These are phyloP conservation scores for Crithidia acanthocephali DNA, from an alignment of 208 protist genomes.

Conservation along the genomic window DNA sequence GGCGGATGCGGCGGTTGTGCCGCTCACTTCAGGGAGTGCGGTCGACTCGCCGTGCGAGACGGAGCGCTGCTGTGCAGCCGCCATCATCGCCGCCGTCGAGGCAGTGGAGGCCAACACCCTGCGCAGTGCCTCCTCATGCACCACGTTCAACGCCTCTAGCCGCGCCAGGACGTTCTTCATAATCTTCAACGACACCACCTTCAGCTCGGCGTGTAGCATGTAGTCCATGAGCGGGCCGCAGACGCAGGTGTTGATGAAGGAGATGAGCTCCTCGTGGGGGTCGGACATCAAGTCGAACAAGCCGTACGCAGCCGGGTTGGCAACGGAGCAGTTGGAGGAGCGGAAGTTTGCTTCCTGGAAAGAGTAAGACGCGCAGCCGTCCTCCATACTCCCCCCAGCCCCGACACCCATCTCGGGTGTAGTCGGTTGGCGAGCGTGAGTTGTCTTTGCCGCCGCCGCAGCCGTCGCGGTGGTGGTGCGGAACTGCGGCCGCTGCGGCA, in stretches of 20 bases:
- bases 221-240: conserved; percentile 61
- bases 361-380: background rate
- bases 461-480: conserved; percentile 3
- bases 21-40: no score
- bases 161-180: conserved; percentile 52
- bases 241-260: conserved; percentile 59
- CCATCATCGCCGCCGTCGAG: background rate
- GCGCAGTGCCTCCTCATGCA: conserved; percentile 53
- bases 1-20: background rate
- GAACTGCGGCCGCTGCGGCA: conserved; percentile 6
- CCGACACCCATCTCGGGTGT: background rate
- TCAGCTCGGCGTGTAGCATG: conserved; percentile 47
- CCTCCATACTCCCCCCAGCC: background rate
- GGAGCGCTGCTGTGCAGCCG: background rate
- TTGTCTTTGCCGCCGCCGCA: background rate
- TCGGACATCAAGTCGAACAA: conserved; percentile 47
- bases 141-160: conserved; percentile 44
- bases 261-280: conserved; percentile 38
- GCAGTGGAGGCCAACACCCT: background rate
- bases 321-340: conserved; percentile 1
- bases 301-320: background rate
- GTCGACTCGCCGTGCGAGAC: background rate
- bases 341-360: background rate
- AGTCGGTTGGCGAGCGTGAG: background rate
- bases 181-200: conserved; percentile 52